Evolutionary conservation across 768 basidiomycete species (phyloP), one percentile per base, ranked within the genome.

Genomic region (Amanita polypyramis): DNA sequence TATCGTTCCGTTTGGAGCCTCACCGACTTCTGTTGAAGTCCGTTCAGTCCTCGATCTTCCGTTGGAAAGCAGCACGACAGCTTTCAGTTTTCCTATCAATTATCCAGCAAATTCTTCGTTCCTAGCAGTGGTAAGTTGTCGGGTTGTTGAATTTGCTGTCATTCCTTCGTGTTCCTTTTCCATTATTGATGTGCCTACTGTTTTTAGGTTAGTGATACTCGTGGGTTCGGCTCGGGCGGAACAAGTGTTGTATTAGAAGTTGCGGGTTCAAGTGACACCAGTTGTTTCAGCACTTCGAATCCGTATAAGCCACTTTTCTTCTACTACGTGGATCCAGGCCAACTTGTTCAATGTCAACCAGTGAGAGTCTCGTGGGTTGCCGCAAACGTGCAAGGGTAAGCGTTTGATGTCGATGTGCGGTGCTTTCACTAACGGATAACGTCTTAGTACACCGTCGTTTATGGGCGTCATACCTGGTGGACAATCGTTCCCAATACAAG

Each of bases 391-490:
- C 62, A 75, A 62, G 80, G 79, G 80, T 82, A 56, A 49, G 70
- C 5, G 3, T 6, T 20, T 34, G 27, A 6, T 32, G 9, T 3
- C 7, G 11, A 15, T 10, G 4, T 21, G 34, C 25, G 25, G 7
- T 27, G 25, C n/a, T 27, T 27, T 27, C 25, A 7, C 7, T 27
- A 7, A 27, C 7, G 7, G 25, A 27, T 27, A 27, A 27, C 25
- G 25, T 19, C 6, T 32, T 51, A 84, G 84, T 8, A 75, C 59
- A 1, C 72, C 78, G n/a, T 70, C 60, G 27, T 85, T 86, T 59
- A 66, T 77, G 20, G 84, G 85, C 2, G 68, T 87, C 36, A 88
- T 90, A 29, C 88, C 88, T 1, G 88, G 86, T 1, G 87, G 87
- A 8, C 67, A 84, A 43, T 85, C 85, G 0, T 86, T 89, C 59